Conservation (phyloP, 2,329 filamentous ascomycete species). For the Rhynchosporium agropyri region DNA sequence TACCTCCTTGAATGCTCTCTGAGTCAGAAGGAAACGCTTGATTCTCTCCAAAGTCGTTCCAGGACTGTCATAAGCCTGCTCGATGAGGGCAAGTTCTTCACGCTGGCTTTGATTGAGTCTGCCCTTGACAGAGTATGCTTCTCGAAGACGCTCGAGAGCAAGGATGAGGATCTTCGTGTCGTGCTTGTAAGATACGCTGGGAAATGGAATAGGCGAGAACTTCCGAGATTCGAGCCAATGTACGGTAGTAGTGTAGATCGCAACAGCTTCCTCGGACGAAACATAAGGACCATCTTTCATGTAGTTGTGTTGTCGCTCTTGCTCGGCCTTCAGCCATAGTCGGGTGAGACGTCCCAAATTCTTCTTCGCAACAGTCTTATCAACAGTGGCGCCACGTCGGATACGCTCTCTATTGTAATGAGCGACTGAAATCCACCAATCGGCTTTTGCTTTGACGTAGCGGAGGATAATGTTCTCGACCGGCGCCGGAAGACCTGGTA, state of each 20-base stretch:
- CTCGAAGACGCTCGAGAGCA: conserved; percentile 86
- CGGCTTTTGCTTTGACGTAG: conserved; percentile 98
- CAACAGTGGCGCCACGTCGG: conserved; percentile 91
- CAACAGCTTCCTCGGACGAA: conserved; percentile 96
- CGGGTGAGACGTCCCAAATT: conserved; percentile 93
- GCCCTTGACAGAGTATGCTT: conserved; percentile 97
- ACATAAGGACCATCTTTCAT: conserved; percentile 99
- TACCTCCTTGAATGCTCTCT: conserved; percentile 98
- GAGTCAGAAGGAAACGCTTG: conserved; percentile 95
- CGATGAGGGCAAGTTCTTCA: conserved; percentile 93
- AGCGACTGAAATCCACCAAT: conserved; percentile 99
- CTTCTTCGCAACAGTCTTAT: conserved; percentile 99
- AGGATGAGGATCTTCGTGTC: conserved; percentile 98
- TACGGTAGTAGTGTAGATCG: conserved; percentile 97
- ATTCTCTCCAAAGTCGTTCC: conserved; percentile 95
- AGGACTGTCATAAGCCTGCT: conserved; percentile 97
- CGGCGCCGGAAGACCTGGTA: conserved; percentile 90
- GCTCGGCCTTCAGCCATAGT: conserved; percentile 96
- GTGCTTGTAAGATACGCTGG: conserved; percentile 98
- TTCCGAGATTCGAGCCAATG: conserved; percentile 99
- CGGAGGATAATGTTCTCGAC: conserved; percentile 99
- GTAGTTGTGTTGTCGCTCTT: conserved; percentile 98
- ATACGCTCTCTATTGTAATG: conserved; percentile 99
- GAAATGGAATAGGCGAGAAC: conserved; percentile 98
- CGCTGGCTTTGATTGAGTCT: conserved; percentile 95